These are phyloP conservation scores for Penicillium oxalicum DNA, from an alignment of 2,329 filamentous ascomycete genomes.

Conservation along the genomic window DNA sequence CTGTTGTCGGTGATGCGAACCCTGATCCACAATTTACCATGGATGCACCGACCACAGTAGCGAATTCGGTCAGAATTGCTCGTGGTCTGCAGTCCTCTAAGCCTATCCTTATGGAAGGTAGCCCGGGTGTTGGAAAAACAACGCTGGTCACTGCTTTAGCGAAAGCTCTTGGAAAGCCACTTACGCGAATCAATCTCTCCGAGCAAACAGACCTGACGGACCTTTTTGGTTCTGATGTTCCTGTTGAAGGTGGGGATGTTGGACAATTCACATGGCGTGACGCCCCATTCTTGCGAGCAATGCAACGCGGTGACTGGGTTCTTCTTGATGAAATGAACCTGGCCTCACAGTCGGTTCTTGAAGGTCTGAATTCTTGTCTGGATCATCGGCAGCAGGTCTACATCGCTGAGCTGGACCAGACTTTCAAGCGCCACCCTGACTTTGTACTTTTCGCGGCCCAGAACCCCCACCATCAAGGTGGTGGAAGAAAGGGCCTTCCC, in stretches of 20 bases:
- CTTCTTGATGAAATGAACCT: conserved; percentile 98
- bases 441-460: conserved; percentile 97
- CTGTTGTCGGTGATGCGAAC: conserved; percentile 45
- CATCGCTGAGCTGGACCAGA: conserved; percentile 88
- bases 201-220: conserved; percentile 98
- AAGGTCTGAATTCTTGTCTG: conserved; percentile 91
- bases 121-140: conserved; percentile 96
- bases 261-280: conserved; percentile 94
- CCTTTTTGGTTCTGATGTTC: conserved; percentile 92
- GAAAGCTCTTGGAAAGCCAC: conserved; percentile 66
- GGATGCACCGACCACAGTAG: conserved; percentile 79
- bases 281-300: conserved; percentile 88
- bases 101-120: conserved; percentile 90
- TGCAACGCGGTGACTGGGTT: conserved; percentile 97
- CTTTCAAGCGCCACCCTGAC: conserved; percentile 79
- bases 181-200: conserved; percentile 93
- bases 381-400: conserved; percentile 96
- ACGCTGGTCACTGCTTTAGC: conserved; percentile 84
- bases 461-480: conserved; percentile 95
- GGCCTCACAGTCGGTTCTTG: conserved; percentile 91
- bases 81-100: conserved; percentile 83
- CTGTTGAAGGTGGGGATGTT: conserved; percentile 83
- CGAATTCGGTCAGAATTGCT: conserved; percentile 85
- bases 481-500: conserved; percentile 87
- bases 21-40: conserved; percentile 66